These are phyloP conservation scores for Parascedosporium putredinis DNA, from an alignment of 2,329 filamentous ascomycete species.

Conservation along the genomic window DNA sequence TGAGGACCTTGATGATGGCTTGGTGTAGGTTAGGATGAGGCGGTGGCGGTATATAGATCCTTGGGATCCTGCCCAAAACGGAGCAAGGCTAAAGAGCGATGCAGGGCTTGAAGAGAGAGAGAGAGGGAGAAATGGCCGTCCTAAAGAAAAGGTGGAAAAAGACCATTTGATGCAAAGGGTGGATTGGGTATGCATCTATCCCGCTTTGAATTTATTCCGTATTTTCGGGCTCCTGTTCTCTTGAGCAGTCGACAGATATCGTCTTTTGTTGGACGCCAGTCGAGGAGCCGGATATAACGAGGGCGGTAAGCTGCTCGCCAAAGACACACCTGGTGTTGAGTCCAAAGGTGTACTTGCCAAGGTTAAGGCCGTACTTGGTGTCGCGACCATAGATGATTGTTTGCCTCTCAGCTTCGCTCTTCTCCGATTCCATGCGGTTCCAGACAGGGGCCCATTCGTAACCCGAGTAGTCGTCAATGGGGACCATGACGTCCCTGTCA, in stretches of 20 bases:
- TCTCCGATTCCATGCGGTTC: slow-evolving; percentile 38
- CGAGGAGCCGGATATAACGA: slow-evolving; percentile 53
- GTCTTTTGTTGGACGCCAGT: slow-evolving; percentile 18
- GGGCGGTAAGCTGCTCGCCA: slow-evolving; percentile 64
- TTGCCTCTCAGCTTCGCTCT: slow-evolving; percentile 27
- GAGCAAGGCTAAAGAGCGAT: no score
- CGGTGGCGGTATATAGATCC: no score
- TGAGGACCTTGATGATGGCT: no score
- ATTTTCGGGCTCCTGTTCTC: slow-evolving; percentile 9
- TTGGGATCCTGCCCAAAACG: no score
- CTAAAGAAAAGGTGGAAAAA: no score
- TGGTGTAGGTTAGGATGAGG: no score
- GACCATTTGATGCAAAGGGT: background rate
- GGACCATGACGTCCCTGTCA: slow-evolving; percentile 23
- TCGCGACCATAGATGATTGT: slow-evolving; percentile 88
- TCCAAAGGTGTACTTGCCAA: slow-evolving; percentile 63
- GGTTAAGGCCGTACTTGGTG: slow-evolving; percentile 53
- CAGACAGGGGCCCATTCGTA: slow-evolving; percentile 58
- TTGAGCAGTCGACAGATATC: slow-evolving; percentile 24
- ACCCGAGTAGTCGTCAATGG: slow-evolving; percentile 37
- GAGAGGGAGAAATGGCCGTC: no score
- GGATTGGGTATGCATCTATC: no score
- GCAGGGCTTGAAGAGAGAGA: no score
- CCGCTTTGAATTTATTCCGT: background rate
- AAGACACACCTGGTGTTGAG: slow-evolving; percentile 75